Conservation (phyloP, 768 basidiomycete species). For the Podaxis rugospora region DNA sequence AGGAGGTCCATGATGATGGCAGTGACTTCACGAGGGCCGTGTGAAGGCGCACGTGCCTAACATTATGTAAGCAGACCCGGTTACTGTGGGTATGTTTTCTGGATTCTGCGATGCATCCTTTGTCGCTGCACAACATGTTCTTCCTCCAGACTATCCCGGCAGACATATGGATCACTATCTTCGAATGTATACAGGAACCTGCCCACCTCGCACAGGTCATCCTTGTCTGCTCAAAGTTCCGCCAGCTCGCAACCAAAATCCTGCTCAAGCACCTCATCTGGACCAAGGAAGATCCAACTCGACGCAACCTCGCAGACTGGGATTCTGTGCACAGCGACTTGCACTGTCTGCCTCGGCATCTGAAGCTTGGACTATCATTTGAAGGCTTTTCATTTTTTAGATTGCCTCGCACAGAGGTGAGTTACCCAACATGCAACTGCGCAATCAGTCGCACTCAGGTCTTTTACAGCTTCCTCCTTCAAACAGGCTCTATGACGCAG, state of each 20-base stretch:
- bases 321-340: slow-evolving; percentile 11
- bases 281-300: slow-evolving; percentile 16
- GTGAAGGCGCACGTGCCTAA: not conserved
- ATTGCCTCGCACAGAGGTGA: not conserved
- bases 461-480: not conserved
- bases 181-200: slow-evolving; percentile 20
- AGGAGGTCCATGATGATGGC: not conserved
- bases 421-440: not conserved
- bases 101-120: not conserved
- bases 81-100: slow-evolving; percentile 12
- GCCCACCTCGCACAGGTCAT: slow-evolving; percentile 18
- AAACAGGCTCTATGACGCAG: slow-evolving; percentile 18
- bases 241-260: slow-evolving; percentile 20
- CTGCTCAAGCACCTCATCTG: slow-evolving; percentile 22
- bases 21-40: not conserved
- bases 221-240: slow-evolving; percentile 21
- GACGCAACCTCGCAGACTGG: slow-evolving; percentile 23
- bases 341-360: slow-evolving; percentile 15
- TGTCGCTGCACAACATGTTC: slow-evolving; percentile 11
- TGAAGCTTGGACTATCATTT: slow-evolving; percentile 21
- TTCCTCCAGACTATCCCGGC: slow-evolving; percentile 19
- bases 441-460: not conserved
- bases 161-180: slow-evolving; percentile 28
- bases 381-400: slow-evolving; percentile 8
- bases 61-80: slow-evolving; percentile 12